These are phyloP conservation scores for Podila minutissima DNA, from an alignment of 192 early-diverging fungal genomes.

Conservation along the genomic window DNA sequence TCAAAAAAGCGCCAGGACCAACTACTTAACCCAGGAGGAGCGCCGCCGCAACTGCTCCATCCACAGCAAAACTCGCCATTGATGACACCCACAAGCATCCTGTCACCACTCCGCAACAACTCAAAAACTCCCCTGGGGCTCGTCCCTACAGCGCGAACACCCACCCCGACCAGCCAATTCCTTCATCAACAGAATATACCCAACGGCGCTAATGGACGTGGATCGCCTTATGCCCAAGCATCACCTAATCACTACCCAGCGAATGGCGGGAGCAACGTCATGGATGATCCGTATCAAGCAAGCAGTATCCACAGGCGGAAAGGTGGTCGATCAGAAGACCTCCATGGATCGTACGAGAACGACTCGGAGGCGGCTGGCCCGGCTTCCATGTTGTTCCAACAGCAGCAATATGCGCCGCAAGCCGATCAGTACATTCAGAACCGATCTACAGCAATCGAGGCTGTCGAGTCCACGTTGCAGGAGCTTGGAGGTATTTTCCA, in stretches of 20 bases:
- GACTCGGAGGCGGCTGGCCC: constrained; percentile 43
- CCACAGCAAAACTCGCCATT: constrained; percentile 8
- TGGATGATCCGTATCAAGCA: constrained; percentile 32
- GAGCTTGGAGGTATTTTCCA: constrained; percentile 95
- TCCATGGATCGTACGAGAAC: constrained; percentile 36
- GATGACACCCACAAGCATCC: constrained; percentile 26
- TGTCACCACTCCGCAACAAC: constrained; percentile 45
- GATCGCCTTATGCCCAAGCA: constrained; percentile 25
- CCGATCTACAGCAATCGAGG: constrained; percentile 90
- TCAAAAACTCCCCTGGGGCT: constrained; percentile 39
- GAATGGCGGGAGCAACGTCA: constrained; percentile 1
- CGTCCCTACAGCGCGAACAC: constrained; percentile 36
- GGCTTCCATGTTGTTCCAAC: constrained; percentile 46
- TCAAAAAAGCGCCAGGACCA: constrained; percentile 48
- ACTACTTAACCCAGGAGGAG: constrained; percentile 11
- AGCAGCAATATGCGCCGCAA: constrained; percentile 41
- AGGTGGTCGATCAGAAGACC: constrained; percentile 24
- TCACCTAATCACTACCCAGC: constrained; percentile 6
- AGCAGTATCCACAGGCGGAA: constrained; percentile 43
- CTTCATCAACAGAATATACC: constrained; percentile 33
- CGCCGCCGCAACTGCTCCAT: not conserved
- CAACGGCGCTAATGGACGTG: constrained; percentile 21
- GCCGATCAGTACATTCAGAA: constrained; percentile 75
- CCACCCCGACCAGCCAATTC: constrained; percentile 17
- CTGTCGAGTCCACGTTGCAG: constrained; percentile 96